Evolutionary conservation across 2,329 filamentous ascomycete genomes (phyloP), one percentile per base, ranked within the genome.

Genomic region (Coniochaeta sp.): DNA sequence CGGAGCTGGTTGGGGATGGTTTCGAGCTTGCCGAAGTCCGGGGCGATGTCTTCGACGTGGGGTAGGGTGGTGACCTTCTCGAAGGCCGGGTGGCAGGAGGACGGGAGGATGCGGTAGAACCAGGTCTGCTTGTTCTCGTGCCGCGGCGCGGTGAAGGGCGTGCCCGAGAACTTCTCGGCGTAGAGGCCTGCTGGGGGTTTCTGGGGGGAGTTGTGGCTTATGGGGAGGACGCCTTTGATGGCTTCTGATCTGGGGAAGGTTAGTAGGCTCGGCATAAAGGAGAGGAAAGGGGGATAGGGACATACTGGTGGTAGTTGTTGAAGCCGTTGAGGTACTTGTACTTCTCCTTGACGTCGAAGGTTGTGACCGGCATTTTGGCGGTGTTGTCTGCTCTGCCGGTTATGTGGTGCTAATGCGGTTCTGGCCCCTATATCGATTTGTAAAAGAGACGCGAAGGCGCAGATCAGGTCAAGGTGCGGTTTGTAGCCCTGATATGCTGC

Each of bases 271-370:
- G n/a, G 4, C 14, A 14, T 38, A 9, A n/a, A 10, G 35, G 13
- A 31, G 22, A 24, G n/a, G 12, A 16, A n/a, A 16, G 26, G 12
- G 32, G 16, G 14, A 27, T 30, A 28, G n/a, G 16, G 14, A 68
- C 81, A 60, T 70, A 91, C 86, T 92, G 86, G 66, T 90, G 81
- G 65, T 91, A 85, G 47, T 77, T 82, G 67, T 80, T 79, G 73
- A 94, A 91, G 66, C 89, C 89, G 72, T 83, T 87, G 63, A 84
- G 85, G 68, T 94, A 94, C 53, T 73, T 75, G 73, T 94, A 94
- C 60, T 76, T 78, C 58, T 81, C 77, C 54, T 68, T 63, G 22
- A 73, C 64, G 30, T 67, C 65, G 53, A 81, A 81, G 0, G 67
- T 58, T 4, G 77, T 79, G 53, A 74, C 67, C 8, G 76, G 75